Base-by-base conservation (phyloP, 2,329 filamentous ascomycete species). In the Fusarium falciforme region DNA sequence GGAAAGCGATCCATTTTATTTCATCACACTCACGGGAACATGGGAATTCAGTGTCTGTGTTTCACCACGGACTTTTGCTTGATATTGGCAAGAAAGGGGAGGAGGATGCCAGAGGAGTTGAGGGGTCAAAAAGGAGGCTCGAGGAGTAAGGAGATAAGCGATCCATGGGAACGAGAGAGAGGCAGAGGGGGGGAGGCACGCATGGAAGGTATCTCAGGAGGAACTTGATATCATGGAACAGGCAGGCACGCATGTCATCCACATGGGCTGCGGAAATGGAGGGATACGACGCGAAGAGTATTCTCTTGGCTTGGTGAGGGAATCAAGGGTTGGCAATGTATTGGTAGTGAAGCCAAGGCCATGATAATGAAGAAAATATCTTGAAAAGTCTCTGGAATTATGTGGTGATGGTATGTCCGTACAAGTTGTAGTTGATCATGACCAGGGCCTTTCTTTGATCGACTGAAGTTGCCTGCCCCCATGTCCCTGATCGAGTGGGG, bases 1-100 rank as follows among this genome's bases (percentile, higher is more conserved):
- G 68, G 61, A 72, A 61, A 72, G 71, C 71, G 71, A 58, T 72
- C 47, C 67, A 65, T 70, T 70, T 66, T 54, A 65, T 64, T 65
- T 64, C 38, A 64, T 62, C 36, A 25, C 40, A 44, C 57, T 68
- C 38, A 36, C 36, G 17, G 47, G 47, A 52, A 60, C 42, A 55
- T 27, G 55, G 60, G 44, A 36, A 14, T 38, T 40, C 57, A 25
- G 58, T 70, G 61, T 38, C 12, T 44, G 17, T 54, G 11, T 68
- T 66, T 60, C 44, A 38, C 49, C 47, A 49, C 33, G 33, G 49
- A 59, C 52, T 47, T 62, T 40, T 64, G 61, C 47, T 55, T 66
- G 16, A 20, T 52, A 33, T 66, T 73, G 67, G 52, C 27, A 52
- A 55, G 36, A 55, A 67, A 33, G 57, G 60, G 36, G 57, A 60